Percentiles rank a stretch among this genome's conserved stretches.
phyloP scores from a whole-genome alignment of 192 early-diverging fungal genomes.

The Cetraspora pellucida region DNA sequence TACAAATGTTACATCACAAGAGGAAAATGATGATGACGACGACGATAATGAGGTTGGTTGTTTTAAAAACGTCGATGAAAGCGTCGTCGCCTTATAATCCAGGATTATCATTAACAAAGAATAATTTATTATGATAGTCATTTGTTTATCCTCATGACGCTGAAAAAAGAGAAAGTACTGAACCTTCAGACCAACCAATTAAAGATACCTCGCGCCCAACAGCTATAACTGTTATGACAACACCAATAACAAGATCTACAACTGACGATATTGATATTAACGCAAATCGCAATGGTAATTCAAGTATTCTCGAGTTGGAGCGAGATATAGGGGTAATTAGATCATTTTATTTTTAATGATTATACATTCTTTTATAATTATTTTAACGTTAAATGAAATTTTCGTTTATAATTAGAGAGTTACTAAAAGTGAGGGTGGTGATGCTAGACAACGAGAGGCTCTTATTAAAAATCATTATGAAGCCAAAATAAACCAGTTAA shows the following conservation, averaged over 20 bases:
- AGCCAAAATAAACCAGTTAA: slow-evolving; percentile 45
- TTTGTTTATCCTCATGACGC: neutral
- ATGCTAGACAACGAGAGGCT: slow-evolving; percentile 33
- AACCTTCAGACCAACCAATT: neutral
- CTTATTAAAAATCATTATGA: slow-evolving; percentile 53
- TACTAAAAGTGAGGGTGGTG: slow-evolving; percentile 11
- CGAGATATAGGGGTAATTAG: neutral
- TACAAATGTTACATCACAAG: neutral
- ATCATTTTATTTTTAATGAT: neutral
- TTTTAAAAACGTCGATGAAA: neutral
- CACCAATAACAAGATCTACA: neutral
- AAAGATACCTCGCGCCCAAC: neutral
- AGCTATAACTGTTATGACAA: neutral
- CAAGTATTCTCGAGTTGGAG: neutral
- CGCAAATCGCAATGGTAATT: neutral
- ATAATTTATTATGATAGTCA: neutral
- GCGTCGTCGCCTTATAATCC: neutral
- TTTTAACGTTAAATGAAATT: neutral
- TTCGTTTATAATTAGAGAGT: neutral
- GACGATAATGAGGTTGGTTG: neutral
- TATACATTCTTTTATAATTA: neutral
- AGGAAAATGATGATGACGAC: neutral
- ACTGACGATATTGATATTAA: neutral
- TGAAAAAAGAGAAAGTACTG: neutral
- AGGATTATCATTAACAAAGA: neutral